phyloP scores from a whole-genome alignment of 2,329 filamentous ascomycete species.

The Aspergillus versicolor region DNA sequence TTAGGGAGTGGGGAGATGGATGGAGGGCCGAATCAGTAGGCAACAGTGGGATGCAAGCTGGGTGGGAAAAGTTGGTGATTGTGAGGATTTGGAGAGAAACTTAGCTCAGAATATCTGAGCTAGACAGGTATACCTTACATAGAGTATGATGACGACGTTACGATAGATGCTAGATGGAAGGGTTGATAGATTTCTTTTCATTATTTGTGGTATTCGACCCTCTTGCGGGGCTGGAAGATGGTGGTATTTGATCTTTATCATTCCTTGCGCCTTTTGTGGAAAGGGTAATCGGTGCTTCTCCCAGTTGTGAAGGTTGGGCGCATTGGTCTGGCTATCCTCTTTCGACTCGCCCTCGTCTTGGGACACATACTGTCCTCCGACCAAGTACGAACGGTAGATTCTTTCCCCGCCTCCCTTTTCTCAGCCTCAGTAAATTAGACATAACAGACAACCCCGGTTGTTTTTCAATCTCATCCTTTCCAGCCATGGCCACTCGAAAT shows the following conservation, averaged over 20 bases:
- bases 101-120: neutral
- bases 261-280: neutral
- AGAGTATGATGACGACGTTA: neutral
- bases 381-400: neutral
- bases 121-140: neutral
- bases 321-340: neutral
- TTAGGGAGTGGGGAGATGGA: constrained; percentile 56
- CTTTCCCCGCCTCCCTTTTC: neutral
- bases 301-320: neutral
- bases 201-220: neutral
- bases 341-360: neutral
- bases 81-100: constrained; percentile 72
- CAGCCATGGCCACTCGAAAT: neutral
- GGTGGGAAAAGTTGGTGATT: constrained; percentile 92
- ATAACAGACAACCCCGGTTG: neutral
- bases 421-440: neutral
- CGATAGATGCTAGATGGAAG: neutral
- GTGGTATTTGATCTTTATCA: neutral
- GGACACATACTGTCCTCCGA: neutral
- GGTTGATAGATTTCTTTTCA: neutral
- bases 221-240: neutral
- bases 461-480: neutral
- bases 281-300: neutral
- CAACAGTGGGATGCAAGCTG: constrained; percentile 79
- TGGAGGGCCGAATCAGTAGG: constrained; percentile 81